Percentiles rank a stretch among this genome's conserved stretches.
phyloP scores from a whole-genome alignment of 2,329 filamentous ascomycete genomes.

The Diaporthe ilicicola region DNA sequence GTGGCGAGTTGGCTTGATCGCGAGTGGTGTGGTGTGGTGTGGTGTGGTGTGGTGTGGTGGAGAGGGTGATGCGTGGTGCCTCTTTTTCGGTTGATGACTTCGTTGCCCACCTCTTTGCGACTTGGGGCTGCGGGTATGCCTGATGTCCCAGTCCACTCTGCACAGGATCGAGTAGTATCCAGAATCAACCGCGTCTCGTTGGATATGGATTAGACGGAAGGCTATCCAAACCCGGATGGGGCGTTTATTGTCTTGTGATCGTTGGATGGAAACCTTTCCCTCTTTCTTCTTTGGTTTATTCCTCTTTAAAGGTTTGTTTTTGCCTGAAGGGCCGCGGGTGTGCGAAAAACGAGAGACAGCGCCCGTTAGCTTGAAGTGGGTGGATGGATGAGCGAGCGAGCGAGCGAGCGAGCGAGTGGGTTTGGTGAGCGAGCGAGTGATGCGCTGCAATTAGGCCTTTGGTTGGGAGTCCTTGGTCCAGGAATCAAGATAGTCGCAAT shows the following conservation, averaged over 20 bases:
- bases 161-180: not conserved
- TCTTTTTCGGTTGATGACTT: not conserved
- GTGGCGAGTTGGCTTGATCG: not conserved
- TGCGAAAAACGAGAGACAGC: constrained; percentile 23
- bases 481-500: not conserved
- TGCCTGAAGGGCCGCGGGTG: constrained; percentile 11
- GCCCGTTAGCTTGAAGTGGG: constrained; percentile 9
- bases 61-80: not conserved
- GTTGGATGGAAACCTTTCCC: not conserved
- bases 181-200: not conserved
- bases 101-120: not conserved
- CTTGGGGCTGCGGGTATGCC: constrained; percentile 1
- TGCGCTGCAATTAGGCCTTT: not conserved
- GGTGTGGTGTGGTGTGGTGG: no score
- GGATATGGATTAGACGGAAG: not conserved
- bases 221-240: not conserved
- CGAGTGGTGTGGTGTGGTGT: not conserved
- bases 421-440: no score
- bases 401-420: not conserved
- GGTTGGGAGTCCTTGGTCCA: not conserved
- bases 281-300: not conserved
- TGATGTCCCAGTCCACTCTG: not conserved
- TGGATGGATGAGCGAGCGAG: not conserved
- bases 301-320: not conserved
- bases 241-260: not conserved